A percentile compares a stretch with the other conserved stretches of the same genome.
Evolutionary conservation across 345 rosid species (phyloP).

Genomic region (Draba incana): DNA sequence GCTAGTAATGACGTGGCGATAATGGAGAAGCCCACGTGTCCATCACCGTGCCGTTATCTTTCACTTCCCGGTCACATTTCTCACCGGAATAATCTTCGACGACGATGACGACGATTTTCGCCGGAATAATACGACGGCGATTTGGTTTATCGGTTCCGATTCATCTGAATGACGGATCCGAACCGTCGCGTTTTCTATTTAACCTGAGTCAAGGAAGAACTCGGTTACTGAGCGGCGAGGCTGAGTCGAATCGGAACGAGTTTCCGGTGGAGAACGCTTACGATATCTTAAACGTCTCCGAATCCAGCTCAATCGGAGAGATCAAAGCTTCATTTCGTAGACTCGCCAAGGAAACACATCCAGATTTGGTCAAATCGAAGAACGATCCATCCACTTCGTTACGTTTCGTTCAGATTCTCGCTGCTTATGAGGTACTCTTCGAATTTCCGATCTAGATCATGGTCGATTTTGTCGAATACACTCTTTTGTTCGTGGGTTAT

Average conservation of each 20-base stretch:
- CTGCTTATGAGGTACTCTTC: conserved; percentile 67
- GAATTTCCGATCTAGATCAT: not conserved
- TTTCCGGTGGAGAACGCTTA: conserved; percentile 72
- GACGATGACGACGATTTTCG: conserved; percentile 39
- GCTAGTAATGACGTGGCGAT: conserved; percentile 31
- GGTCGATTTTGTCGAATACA: not conserved
- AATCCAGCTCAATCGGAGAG: conserved; percentile 70
- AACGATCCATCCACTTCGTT: conserved; percentile 53
- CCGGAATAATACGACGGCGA: conserved; percentile 44
- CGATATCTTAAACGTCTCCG: conserved; percentile 67
- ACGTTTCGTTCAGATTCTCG: conserved; percentile 83
- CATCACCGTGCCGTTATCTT: not conserved
- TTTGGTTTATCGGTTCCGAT: conserved; percentile 24
- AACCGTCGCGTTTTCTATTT: conserved; percentile 12
- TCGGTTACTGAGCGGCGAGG: conserved; percentile 54
- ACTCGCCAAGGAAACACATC: conserved; percentile 91
- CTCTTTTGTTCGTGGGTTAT: too few species aligned
- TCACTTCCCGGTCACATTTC: not conserved
- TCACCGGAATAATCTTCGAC: not conserved
- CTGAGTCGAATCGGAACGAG: conserved; percentile 56
- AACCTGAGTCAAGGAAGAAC: conserved; percentile 33
- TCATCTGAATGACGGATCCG: conserved; percentile 29
- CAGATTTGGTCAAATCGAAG: conserved; percentile 62
- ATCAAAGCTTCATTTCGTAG: conserved; percentile 86
- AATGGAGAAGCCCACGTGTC: conserved; percentile 15